These are phyloP conservation scores for Penstemon eatonii DNA, from an alignment of 257 asterid genomes.

Conservation along the genomic window DNA sequence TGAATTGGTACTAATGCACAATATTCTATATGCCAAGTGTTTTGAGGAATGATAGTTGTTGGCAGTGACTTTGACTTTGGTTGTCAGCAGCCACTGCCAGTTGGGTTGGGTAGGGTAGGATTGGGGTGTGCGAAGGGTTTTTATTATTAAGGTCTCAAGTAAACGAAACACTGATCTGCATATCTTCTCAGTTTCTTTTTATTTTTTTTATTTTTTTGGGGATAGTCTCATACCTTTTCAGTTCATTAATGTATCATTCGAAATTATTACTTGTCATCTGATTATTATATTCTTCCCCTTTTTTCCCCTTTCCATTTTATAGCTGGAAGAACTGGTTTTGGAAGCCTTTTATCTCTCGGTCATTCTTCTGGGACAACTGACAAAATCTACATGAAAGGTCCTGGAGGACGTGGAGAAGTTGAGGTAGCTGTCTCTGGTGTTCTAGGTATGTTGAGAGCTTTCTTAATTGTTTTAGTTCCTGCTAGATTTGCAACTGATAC, in stretches of 20 bases:
- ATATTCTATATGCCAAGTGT: background rate
- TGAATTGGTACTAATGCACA: too few relatives aligned
- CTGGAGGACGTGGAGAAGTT: constrained; percentile 99
- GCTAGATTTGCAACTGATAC: background rate
- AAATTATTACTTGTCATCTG: background rate
- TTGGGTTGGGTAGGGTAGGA: background rate
- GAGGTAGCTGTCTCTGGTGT: constrained; percentile 99
- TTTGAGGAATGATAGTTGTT: background rate
- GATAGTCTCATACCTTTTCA: too few relatives aligned
- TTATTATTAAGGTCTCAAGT: background rate
- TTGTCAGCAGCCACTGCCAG: background rate
- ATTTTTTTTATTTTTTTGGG: background rate
- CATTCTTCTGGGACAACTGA: constrained; percentile 90
- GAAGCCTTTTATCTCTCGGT: constrained; percentile 88
- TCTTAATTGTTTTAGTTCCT: background rate
- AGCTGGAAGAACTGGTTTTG: constrained; percentile 95
- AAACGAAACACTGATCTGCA: background rate
- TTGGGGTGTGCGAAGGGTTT: background rate
- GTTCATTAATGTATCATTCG: too few relatives aligned
- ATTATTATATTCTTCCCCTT: constrained; percentile 1
- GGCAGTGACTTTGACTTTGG: background rate
- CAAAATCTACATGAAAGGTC: constrained; percentile 95
- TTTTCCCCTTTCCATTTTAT: constrained; percentile 20
- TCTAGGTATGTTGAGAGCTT: constrained; percentile 52
- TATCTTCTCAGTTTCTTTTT: background rate